Evolutionary conservation across 352 stramenopile genomes (phyloP).

Genomic region (Pythium oligandrum): DNA sequence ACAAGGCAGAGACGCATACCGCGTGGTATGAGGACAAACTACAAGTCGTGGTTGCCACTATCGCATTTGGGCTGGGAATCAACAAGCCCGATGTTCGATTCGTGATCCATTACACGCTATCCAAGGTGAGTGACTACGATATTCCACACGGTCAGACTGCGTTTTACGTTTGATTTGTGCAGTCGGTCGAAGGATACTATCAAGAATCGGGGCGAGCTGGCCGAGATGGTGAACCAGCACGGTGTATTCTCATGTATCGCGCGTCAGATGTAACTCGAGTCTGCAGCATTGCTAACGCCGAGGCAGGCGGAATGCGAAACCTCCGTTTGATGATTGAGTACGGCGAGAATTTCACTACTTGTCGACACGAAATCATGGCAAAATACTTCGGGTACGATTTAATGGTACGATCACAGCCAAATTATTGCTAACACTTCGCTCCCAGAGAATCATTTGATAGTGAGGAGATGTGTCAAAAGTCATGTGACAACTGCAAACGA

Average conservation of each 20-base stretch:
- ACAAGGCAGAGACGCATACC: slow-evolving; percentile 66
- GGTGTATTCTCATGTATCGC: slow-evolving; percentile 88
- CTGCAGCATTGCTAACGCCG: slow-evolving; percentile 54
- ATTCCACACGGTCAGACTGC: not conserved
- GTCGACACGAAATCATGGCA: slow-evolving; percentile 24
- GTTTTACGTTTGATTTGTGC: slow-evolving; percentile 12
- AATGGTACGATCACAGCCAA: not conserved
- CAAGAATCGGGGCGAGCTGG: slow-evolving; percentile 96
- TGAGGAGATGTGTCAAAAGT: slow-evolving; percentile 27
- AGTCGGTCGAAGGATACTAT: slow-evolving; percentile 96
- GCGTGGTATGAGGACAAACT: slow-evolving; percentile 47
- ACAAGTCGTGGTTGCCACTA: slow-evolving; percentile 91
- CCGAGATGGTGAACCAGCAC: slow-evolving; percentile 85
- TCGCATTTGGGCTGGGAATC: slow-evolving; percentile 93
- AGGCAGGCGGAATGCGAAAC: slow-evolving; percentile 60
- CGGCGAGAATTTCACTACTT: slow-evolving; percentile 15
- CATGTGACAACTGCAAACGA: slow-evolving; percentile 44
- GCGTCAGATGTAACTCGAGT: slow-evolving; percentile 72
- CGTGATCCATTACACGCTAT: slow-evolving; percentile 87
- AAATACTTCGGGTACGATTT: slow-evolving; percentile 49
- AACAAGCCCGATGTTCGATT: slow-evolving; percentile 93
- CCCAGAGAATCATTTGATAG: slow-evolving; percentile 37
- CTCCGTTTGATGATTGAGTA: slow-evolving; percentile 66
- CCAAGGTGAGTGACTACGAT: slow-evolving; percentile 36
- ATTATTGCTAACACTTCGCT: not conserved